Evolutionary conservation across 208 protist genomes (phyloP), one percentile per base, ranked within the genome.

Genomic region (Crithidia sp.): DNA sequence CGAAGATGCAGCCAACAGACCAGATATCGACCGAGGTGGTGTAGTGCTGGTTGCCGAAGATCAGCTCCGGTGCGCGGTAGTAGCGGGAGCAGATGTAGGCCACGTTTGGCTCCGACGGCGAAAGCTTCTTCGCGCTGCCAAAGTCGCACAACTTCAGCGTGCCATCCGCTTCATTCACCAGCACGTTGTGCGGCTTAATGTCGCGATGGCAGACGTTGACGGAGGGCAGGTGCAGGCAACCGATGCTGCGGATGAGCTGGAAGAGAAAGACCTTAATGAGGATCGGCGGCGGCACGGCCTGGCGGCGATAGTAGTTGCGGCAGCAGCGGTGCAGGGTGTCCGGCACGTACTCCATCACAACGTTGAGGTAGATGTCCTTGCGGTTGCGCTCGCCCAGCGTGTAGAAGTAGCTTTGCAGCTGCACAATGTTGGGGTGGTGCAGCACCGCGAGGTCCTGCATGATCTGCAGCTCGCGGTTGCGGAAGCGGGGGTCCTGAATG

Each of bases 281-380:
- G 19, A 94, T 80, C 70, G 82, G 72, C 41, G 91, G 88, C 7
- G 90, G 85, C 12, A 53, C 65, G 60, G 90, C 64, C 68, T 98
- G 94, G 40, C 84, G 84, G 49, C 98, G 98, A 62, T 87, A 91
- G 88, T 99, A 99, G 71, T 98, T 92, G 41, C 97, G 88, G 52
- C 90, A 91, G 45, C 97, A 89, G 37, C 96, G 88, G 79, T 99
- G 98, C 16, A 99, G 85, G 9, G 99, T 99, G 61, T 99, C 93
- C 0, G 99, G 99, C 7, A 99, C 85, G 91, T 98, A 99, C 77
- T 99, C 99, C 88, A 99, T 94, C 7, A 99, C 98, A n/a, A 99
- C 86, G 83, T 99, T 99, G 41, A 99, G 91, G 83, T 99, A 99
- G 10, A 99, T 83, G 74, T 99, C 98, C 45, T 97, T 94, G 47